Evolutionary conservation across 2,329 filamentous ascomycete genomes (phyloP).

Genomic region (Madurella fahalii): DNA sequence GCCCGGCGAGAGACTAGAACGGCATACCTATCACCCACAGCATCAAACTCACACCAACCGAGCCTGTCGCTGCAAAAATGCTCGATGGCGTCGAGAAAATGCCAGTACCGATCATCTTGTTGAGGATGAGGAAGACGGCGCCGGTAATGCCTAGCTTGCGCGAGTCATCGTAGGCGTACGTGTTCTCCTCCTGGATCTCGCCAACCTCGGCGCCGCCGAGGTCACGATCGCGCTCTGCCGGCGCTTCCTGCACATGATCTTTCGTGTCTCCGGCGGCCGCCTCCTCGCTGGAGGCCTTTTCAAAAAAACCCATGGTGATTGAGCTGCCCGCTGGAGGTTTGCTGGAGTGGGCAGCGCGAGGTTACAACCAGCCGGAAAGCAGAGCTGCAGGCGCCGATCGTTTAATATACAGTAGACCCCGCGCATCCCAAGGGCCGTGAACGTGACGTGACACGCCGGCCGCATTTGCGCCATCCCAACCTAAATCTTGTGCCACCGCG

Average conservation of each 20-base stretch:
- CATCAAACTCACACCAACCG: conserved; percentile 44
- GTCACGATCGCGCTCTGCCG: background rate
- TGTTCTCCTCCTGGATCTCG: conserved; percentile 23
- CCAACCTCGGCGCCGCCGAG: conserved; percentile 14
- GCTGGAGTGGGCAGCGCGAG: background rate
- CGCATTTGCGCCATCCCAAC: conserved; percentile 18
- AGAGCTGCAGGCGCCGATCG: conserved; percentile 5
- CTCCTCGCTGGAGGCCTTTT: conserved; percentile 18
- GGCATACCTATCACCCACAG: conserved; percentile 32
- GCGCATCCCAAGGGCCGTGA: background rate
- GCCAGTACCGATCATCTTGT: conserved; percentile 32
- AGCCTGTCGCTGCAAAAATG: conserved; percentile 50
- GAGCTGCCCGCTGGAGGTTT: background rate
- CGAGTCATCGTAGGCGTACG: conserved; percentile 23
- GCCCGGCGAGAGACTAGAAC: background rate
- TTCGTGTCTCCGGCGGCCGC: conserved; percentile 4
- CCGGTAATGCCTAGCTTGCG: conserved; percentile 25
- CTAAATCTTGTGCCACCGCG: background rate
- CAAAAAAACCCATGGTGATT: conserved; percentile 16
- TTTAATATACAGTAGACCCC: conserved; percentile 1
- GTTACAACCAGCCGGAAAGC: background rate
- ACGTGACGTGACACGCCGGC: conserved; percentile 14
- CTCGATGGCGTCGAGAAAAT: conserved; percentile 53
- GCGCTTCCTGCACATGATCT: conserved; percentile 3
- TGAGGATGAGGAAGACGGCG: conserved; percentile 26